Evolutionary conservation across 352 stramenopile species (phyloP).

Genomic region (Pythium biforme): DNA sequence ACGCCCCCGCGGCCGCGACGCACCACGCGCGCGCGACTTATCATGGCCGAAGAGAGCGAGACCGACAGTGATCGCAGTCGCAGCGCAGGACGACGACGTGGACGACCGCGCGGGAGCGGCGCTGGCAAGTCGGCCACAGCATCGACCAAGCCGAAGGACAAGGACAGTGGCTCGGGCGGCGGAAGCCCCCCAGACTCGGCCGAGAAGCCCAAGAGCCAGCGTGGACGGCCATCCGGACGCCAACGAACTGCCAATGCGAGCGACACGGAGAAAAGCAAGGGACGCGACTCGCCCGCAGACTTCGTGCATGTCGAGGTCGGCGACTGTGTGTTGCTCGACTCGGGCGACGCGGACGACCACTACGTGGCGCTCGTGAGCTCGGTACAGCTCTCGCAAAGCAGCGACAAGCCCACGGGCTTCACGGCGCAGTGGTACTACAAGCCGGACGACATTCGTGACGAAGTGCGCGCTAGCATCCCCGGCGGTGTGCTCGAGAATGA

Average conservation of each 20-base stretch:
- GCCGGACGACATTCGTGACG: slow-evolving; percentile 61
- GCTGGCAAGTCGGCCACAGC: not conserved
- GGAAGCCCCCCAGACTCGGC: not conserved
- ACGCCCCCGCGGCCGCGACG: slow-evolving; percentile 2
- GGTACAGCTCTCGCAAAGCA: slow-evolving; percentile 60
- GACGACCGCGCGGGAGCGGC: not conserved
- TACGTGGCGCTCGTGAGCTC: slow-evolving; percentile 76
- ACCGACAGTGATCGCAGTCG: slow-evolving; percentile 9
- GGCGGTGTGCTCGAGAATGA: slow-evolving; percentile 64
- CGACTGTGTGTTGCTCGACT: slow-evolving; percentile 80
- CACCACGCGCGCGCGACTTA: not conserved
- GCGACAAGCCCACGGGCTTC: slow-evolving; percentile 50
- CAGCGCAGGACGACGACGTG: not conserved
- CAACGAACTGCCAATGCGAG: not conserved
- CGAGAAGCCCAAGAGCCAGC: slow-evolving; percentile 20
- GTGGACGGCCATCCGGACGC: not conserved
- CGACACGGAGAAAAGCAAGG: not conserved
- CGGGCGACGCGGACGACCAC: slow-evolving; percentile 55
- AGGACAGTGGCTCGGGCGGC: not conserved
- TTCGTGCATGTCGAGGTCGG: slow-evolving; percentile 70
- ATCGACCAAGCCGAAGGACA: slow-evolving; percentile 5
- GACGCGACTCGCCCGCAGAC: slow-evolving; percentile 37
- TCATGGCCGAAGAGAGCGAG: slow-evolving; percentile 5
- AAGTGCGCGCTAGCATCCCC: slow-evolving; percentile 58
- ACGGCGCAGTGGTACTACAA: slow-evolving; percentile 88